A percentile compares a stretch with the other conserved stretches of the same genome.
These are phyloP conservation scores for Tolypocladium endophyticum DNA, from an alignment of 2,329 filamentous ascomycete genomes.

Conservation along the genomic window DNA sequence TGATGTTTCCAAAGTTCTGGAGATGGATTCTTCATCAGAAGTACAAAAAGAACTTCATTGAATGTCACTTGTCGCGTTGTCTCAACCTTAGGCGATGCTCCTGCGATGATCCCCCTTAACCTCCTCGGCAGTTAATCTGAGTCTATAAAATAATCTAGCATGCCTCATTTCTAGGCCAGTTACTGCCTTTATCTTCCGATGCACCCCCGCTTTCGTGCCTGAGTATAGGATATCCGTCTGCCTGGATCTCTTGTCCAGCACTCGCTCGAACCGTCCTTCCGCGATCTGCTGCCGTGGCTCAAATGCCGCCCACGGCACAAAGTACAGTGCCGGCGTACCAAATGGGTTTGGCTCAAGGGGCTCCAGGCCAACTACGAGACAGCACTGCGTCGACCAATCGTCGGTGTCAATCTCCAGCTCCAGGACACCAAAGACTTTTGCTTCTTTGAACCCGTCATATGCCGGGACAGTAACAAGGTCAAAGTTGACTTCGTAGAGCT, in stretches of 20 bases:
- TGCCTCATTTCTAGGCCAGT: slow-evolving; percentile 14
- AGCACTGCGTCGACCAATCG: not conserved
- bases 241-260: not conserved
- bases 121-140: not conserved
- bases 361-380: not conserved
- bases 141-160: slow-evolving; percentile 11
- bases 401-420: not conserved
- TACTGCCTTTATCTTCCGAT: slow-evolving; percentile 3
- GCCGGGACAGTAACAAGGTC: not conserved
- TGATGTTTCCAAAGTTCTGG: slow-evolving; percentile 19
- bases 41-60: not conserved
- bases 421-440: not conserved
- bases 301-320: not conserved
- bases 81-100: not conserved
- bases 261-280: slow-evolving; percentile 4
- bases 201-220: not conserved
- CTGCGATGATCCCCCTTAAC: not conserved
- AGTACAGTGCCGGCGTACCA: not conserved
- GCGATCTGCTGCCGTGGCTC: not conserved
- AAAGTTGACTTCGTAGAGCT: not conserved
- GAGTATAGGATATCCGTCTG: not conserved
- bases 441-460: not conserved
- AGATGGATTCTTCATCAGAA: slow-evolving; percentile 15
- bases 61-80: not conserved
- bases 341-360: not conserved